Evolutionary conservation across 2,329 filamentous ascomycete genomes (phyloP).

Genomic region (Trichoderma atroviride): DNA sequence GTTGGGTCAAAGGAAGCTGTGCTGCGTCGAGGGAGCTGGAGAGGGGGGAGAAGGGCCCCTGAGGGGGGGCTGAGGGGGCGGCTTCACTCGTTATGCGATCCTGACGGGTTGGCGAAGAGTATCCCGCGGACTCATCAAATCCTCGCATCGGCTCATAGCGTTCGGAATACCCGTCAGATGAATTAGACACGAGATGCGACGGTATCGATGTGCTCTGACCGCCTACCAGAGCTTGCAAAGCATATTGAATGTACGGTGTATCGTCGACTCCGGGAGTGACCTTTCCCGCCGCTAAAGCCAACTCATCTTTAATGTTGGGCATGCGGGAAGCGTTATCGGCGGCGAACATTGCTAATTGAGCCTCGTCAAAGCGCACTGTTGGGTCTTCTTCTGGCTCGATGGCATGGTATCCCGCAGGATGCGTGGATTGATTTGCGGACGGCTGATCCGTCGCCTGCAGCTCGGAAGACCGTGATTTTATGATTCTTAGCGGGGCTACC

Average conservation of each 20-base stretch:
- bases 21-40: slow-evolving; percentile 9
- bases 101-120: background rate
- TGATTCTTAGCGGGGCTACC: slow-evolving; percentile 39
- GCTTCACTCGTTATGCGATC: background rate
- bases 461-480: slow-evolving; percentile 44
- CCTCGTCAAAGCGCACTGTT: slow-evolving; percentile 44
- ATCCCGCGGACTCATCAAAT: slow-evolving; percentile 26
- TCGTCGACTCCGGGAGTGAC: slow-evolving; percentile 81
- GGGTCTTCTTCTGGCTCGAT: slow-evolving; percentile 8
- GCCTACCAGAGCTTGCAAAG: slow-evolving; percentile 82
- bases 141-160: slow-evolving; percentile 36
- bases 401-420: slow-evolving; percentile 29
- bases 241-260: slow-evolving; percentile 85
- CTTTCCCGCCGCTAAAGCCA: slow-evolving; percentile 53
- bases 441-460: slow-evolving; percentile 50
- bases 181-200: slow-evolving; percentile 51
- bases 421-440: slow-evolving; percentile 37
- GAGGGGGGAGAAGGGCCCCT: background rate
- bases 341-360: slow-evolving; percentile 45
- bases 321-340: slow-evolving; percentile 40
- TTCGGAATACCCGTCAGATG: slow-evolving; percentile 39
- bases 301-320: slow-evolving; percentile 54
- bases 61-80: background rate
- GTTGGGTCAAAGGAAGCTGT: slow-evolving; percentile 22
- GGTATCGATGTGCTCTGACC: slow-evolving; percentile 65